Evolutionary conservation across 257 asterid genomes (phyloP).

Genomic region (Anisodus acutangulus): DNA sequence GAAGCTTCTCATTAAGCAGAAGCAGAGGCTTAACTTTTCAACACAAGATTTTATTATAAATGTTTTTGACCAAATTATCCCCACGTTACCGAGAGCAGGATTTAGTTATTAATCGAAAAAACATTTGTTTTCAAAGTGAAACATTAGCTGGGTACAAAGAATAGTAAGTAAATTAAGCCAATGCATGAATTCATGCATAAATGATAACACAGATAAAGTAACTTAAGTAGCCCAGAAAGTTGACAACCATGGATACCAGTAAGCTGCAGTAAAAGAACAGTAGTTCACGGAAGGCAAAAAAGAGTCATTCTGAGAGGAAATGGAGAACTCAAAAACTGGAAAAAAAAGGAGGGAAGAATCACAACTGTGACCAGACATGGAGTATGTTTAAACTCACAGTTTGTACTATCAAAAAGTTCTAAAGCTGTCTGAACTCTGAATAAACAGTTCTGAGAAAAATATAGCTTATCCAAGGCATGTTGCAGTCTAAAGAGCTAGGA

Average conservation of each 20-base stretch:
- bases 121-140: slow-evolving; percentile 5
- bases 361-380: background rate
- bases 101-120: background rate
- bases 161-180: slow-evolving; percentile 4
- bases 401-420: background rate
- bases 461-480: background rate
- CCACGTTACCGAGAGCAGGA: background rate
- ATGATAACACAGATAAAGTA: background rate
- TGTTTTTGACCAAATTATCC: background rate
- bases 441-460: background rate
- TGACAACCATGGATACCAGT: background rate
- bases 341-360: background rate
- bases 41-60: background rate
- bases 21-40: background rate
- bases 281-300: background rate
- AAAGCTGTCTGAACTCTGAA: background rate
- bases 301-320: background rate
- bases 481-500: background rate
- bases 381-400: background rate
- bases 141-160: background rate
- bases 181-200: background rate
- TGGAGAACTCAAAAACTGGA: background rate
- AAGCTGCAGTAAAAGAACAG: background rate
- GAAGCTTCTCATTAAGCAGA: background rate
- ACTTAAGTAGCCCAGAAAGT: background rate